Conservation (phyloP, 805 yeast genomes). For the Pichia deserticola region DNA sequence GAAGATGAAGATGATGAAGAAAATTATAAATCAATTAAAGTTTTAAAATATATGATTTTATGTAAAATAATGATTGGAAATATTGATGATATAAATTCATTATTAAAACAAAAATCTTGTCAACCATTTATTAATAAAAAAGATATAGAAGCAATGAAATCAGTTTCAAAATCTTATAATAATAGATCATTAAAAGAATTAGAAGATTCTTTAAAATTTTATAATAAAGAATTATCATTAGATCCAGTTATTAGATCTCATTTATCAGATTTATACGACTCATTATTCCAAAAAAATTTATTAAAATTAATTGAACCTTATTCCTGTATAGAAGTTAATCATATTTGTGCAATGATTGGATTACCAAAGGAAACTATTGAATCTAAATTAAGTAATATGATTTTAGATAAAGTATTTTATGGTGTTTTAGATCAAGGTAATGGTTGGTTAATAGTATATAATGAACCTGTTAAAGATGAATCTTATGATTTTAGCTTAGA, state of each 20-base stretch:
- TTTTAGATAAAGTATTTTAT: constrained; percentile 86
- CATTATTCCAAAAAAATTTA: constrained; percentile 84
- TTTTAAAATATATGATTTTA: constrained; percentile 85
- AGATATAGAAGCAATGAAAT: constrained; percentile 93
- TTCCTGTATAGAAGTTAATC: constrained; percentile 89
- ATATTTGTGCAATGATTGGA: constrained; percentile 82
- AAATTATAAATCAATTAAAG: constrained; percentile 46
- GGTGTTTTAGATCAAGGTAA: constrained; percentile 98
- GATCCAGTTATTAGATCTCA: constrained; percentile 89
- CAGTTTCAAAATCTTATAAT: constrained; percentile 83
- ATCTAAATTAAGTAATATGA: constrained; percentile 93
- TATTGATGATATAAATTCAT: constrained; percentile 75
- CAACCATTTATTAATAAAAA: constrained; percentile 45
- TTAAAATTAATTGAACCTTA: constrained; percentile 94
- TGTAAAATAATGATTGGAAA: constrained; percentile 89
- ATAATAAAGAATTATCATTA: constrained; percentile 66
- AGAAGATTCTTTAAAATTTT: constrained; percentile 70
- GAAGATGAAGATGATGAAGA: constrained; percentile 29
- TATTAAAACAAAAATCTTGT: constrained; percentile 60
- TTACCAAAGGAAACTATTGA: constrained; percentile 83
- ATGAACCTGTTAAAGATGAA: constrained; percentile 80
- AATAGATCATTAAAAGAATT: constrained; percentile 88
- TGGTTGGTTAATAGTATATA: constrained; percentile 92
- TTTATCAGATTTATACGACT: constrained; percentile 87
- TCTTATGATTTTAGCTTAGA: constrained; percentile 84